Evolutionary conservation across 805 yeast species (phyloP), one percentile per base, ranked within the genome.

Genomic region (Tetrapisispora namnaoensis): DNA sequence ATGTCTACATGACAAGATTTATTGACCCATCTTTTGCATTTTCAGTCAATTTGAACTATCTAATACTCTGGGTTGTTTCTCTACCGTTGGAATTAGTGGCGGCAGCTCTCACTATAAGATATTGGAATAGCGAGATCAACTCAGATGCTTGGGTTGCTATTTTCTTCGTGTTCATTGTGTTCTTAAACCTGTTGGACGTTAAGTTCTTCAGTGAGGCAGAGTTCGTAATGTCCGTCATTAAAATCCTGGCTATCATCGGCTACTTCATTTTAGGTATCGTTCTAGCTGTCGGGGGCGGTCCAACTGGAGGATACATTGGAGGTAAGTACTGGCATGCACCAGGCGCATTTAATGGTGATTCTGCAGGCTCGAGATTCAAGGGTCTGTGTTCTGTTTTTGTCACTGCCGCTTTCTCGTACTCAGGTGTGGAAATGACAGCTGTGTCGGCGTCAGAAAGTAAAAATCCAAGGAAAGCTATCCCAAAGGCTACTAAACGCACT

Each of bases 401-500:
- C 34, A 75, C 78, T 32, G 78, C 81, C 16, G 75, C 77, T 0
- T 86, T 83, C 63, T 76, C 87, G 11, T 86, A 79, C 60, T 78
- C 84, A 38, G 91, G 91, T 51, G 76, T 86, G 17, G 93, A 85
- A 66, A 70, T 85, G 55, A 77, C 78, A 37, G 86, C 88, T 45
- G 71, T 85, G 38, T 84, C 89, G 11, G 85, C 90, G 30, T 89
- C 90, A 9, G 95, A 86, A 65, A 73, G 87, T 22, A 75, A 67
- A 34, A 77, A 83, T 63, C 91, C 93, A 42, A 71, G 83, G 56
- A 72, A 71, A 48, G 67, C 84, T 2, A 73, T 84, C 48, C 93
- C 91, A 36, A 73, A 75, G 45, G 90, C 91, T 40, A 78, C 83
- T 51, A 85, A 84, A 66, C 90, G 86, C 68, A 87, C 84, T 3